Base-by-base conservation (phyloP, 345 rosid species). In the Laguncularia racemosa region DNA sequence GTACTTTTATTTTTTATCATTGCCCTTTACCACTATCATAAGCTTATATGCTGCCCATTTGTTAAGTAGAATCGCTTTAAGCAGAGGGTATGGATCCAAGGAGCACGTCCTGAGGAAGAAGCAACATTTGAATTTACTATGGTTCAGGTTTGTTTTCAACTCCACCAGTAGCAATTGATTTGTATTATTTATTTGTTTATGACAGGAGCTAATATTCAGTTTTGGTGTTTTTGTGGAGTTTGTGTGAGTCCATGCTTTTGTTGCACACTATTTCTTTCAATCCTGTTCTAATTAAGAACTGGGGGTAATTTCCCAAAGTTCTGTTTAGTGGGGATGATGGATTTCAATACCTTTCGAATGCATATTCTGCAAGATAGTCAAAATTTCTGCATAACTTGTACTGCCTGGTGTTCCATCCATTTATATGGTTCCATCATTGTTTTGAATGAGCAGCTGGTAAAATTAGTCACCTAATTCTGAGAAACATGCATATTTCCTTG, bases 21-120 rank as follows among this genome's bases (percentile, higher is more conserved):
- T 40, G 3, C 14, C 21, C 21, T 50, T 50, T 19, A 12, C 13
- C 6, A 50, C 13, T 17, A 12, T 48, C 21, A 16, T 50, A 11
- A 18, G 53, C 28, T 38, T 21, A 18, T 26, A n/a, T 56, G 10
- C 50, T 6, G 16, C 13, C 23, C 14, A 10, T 44, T 58, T 44
- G 53, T 60, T n/a, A 44, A 56, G 45, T 69, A 92, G 95, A 79
- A 81, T 62, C 85, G 80, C 53, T 89, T 79, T 68, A 92, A 84
- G 75, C 98, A 92, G 70, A 79, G 96, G 63, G 69, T 92, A 62
- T 92, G 98, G 98, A 66, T 89, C 52, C 81, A 66, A 56, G 98
- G 98, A 70, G 80, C 67, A 57, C 83, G 95, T 43, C 93, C 98
- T 0, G 95, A 83, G 44, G 98, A 89, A 73, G 96, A 92, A 77